Conservation (phyloP, 2,329 filamentous ascomycete genomes). For the Diaporthe nobilis region DNA sequence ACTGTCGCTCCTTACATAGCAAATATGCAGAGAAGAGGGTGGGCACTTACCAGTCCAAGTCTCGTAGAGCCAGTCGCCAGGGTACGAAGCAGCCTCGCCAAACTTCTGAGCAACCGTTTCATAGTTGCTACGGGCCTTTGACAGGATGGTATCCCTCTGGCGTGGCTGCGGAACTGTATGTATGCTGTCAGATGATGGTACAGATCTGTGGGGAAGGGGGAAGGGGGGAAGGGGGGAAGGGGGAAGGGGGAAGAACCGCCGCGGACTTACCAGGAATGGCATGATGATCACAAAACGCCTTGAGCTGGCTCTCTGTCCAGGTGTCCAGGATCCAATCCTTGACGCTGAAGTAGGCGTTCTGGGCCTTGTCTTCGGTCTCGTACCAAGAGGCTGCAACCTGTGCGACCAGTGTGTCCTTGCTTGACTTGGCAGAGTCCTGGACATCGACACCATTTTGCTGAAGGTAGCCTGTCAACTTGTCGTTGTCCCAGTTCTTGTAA, state of each 20-base stretch:
- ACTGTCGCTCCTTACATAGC: fast-evolving
- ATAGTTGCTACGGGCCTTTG: slow-evolving; percentile 85
- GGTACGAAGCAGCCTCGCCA: slow-evolving; percentile 86
- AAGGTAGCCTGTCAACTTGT: slow-evolving; percentile 78
- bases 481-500: slow-evolving; percentile 82
- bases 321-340: slow-evolving; percentile 97
- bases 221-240: not conserved
- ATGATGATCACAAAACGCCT: slow-evolving; percentile 92
- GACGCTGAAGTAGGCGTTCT: slow-evolving; percentile 78
- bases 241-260: too few species aligned
- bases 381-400: slow-evolving; percentile 83
- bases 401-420: slow-evolving; percentile 76
- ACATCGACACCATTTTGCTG: slow-evolving; percentile 79
- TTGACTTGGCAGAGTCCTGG: slow-evolving; percentile 75
- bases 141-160: slow-evolving; percentile 84
- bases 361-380: slow-evolving; percentile 83
- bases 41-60: slow-evolving; percentile 75
- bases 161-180: slow-evolving; percentile 82
- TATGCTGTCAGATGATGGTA: slow-evolving; percentile 11
- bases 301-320: slow-evolving; percentile 94
- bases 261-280: slow-evolving; percentile 76
- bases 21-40: not conserved
- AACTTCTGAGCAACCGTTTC: slow-evolving; percentile 80
- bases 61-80: slow-evolving; percentile 94
- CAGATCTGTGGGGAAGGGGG: too few species aligned